phyloP scores from a whole-genome alignment of 495 filamentous ascomycete genomes.

The Penicillium taxi region DNA sequence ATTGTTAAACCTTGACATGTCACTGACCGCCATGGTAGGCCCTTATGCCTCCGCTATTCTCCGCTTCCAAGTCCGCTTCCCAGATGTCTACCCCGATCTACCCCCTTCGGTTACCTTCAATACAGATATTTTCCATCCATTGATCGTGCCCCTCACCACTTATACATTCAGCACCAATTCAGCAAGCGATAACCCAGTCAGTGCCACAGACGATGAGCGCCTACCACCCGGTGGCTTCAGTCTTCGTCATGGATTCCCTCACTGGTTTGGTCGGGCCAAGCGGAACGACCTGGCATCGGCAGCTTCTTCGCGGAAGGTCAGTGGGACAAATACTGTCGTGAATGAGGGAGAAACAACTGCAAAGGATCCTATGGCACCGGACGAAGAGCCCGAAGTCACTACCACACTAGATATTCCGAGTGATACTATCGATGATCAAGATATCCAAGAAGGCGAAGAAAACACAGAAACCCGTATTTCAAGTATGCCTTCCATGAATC shows the following conservation, averaged over 20 bases:
- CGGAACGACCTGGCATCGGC: slow-evolving; percentile 24
- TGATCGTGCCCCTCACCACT: slow-evolving; percentile 82
- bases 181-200: slow-evolving; percentile 60
- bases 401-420: slow-evolving; percentile 1
- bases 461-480: slow-evolving; percentile 9
- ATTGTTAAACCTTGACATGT: no score
- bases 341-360: slow-evolving; percentile 6
- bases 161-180: slow-evolving; percentile 79
- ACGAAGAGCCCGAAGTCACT: no score
- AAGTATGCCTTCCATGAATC: slow-evolving; percentile 10
- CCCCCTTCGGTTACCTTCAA: slow-evolving; percentile 81
- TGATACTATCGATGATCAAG: background rate
- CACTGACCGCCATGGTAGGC: slow-evolving; percentile 37
- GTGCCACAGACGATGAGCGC: slow-evolving; percentile 70
- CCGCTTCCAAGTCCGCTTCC: slow-evolving; percentile 84
- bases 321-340: no score
- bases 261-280: slow-evolving; percentile 62
- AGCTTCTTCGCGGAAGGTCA: slow-evolving; percentile 32
- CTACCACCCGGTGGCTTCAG: slow-evolving; percentile 83
- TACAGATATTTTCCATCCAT: slow-evolving; percentile 89
- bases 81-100: slow-evolving; percentile 64
- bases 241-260: slow-evolving; percentile 79
- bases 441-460: slow-evolving; percentile 1
- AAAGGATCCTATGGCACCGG: background rate
- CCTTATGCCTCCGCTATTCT: slow-evolving; percentile 84